A percentile compares a stretch with the other conserved stretches of the same genome.
phyloP scores from a whole-genome alignment of 2,329 filamentous ascomycete species.

The Neonectria punicea region DNA sequence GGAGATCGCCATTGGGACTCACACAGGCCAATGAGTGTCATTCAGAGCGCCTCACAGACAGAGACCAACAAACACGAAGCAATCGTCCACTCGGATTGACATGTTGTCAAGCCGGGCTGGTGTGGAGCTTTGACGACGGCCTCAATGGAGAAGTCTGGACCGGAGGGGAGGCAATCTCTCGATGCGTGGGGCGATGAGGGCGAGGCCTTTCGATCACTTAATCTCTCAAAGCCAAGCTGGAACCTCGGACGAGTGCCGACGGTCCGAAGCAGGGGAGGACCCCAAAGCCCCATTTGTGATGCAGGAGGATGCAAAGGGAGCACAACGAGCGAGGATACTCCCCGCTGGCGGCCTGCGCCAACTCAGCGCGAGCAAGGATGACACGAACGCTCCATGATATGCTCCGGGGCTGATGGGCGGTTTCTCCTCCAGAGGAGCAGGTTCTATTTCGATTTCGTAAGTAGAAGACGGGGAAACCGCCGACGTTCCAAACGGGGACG shows the following conservation, averaged over 20 bases:
- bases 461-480: slow-evolving; percentile 22
- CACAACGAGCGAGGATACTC: slow-evolving; percentile 17
- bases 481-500: slow-evolving; percentile 27
- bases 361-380: slow-evolving; percentile 27
- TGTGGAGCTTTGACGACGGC: slow-evolving; percentile 10
- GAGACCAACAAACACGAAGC: background rate
- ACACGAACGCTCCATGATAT: slow-evolving; percentile 25
- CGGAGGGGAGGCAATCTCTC: slow-evolving; percentile 5
- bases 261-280: slow-evolving; percentile 33
- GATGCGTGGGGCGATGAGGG: slow-evolving; percentile 14
- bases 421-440: slow-evolving; percentile 6
- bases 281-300: slow-evolving; percentile 20
- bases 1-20: slow-evolving; percentile 13
- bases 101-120: background rate
- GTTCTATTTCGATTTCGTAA: slow-evolving; percentile 39
- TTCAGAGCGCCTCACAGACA: background rate
- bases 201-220: slow-evolving; percentile 25
- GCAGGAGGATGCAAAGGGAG: slow-evolving; percentile 22
- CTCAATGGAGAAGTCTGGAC: slow-evolving; percentile 12
- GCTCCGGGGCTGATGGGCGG: slow-evolving; percentile 24
- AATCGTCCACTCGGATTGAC: background rate
- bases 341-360: slow-evolving; percentile 20
- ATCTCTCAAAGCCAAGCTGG: slow-evolving; percentile 32
- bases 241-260: slow-evolving; percentile 39
- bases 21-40: background rate